phyloP scores from a whole-genome alignment of 2,329 filamentous ascomycete genomes.

The Elsinoe necatrix region DNA sequence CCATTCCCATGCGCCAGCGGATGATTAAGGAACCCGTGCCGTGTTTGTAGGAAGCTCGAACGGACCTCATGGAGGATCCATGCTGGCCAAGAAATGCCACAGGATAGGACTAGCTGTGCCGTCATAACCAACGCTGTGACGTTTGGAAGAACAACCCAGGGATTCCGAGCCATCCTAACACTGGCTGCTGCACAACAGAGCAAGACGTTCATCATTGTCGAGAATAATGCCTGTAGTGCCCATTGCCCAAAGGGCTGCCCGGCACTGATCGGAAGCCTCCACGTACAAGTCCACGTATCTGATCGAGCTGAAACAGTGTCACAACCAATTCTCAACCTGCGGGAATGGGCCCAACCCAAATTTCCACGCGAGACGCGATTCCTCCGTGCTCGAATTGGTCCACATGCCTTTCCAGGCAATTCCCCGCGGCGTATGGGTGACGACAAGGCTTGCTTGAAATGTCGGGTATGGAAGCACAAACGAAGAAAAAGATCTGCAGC shows the following conservation, averaged over 20 bases:
- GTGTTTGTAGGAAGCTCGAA: not conserved
- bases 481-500: not conserved
- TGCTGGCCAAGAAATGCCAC: not conserved
- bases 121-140: not conserved
- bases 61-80: not conserved
- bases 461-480: not conserved
- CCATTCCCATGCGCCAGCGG: not conserved
- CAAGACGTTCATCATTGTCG: too few species aligned
- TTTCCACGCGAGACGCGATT: constrained; percentile 5
- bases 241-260: not conserved
- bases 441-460: not conserved
- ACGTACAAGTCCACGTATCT: not conserved
- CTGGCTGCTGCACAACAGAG: not conserved
- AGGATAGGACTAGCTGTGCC: not conserved
- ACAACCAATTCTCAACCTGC: not conserved
- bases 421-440: not conserved
- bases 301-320: not conserved
- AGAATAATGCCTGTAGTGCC: too few species aligned
- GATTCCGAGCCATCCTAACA: not conserved
- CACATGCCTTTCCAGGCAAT: not conserved
- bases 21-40: not conserved
- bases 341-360: constrained; percentile 6
- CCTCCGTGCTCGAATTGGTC: not conserved
- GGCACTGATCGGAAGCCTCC: not conserved
- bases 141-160: not conserved